Evolutionary conservation across 257 asterid genomes (phyloP), one percentile per base, ranked within the genome.

Genomic region (Jaltomata sinuosa): DNA sequence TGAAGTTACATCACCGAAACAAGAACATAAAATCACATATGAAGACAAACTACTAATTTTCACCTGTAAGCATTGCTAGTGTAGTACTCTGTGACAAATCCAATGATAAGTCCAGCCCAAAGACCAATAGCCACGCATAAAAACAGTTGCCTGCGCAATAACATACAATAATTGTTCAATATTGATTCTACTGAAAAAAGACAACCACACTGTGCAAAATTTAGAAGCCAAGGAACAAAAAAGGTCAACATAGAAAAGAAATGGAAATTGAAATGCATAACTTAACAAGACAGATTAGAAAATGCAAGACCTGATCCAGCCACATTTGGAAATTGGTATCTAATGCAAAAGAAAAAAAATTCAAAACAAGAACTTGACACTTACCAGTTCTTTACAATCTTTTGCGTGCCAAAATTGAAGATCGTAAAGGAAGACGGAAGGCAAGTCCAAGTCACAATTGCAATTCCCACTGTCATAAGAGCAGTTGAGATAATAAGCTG

Each of bases 51-150:
- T 19, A 50, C 57, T 18, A 9, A 49, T 47, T 32, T 34, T 80
- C 83, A 94, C 98, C 98, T 92, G 93, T 95, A 95, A 42, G 80
- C 80, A 22, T 42, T 72, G 80, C 80, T 72, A 40, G 55, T 72
- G n/a, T 72, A 72, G 55, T 72, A 72, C 55, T 72, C 55, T 6
- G 80, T 71, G 80, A 72, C n/a, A 72, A 72, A 72, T 72, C 80
- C 80, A 71, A 71, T 72, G 55, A 40, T 72, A 72, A 72, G 55
- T 42, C 80, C 80, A 72, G 80, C 80, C 98, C 98, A 95, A 45
- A 95, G 97, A 71, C 97, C 97, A 72, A 95, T 97, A 65, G 92
- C 89, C 19, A 95, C 97, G 85, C 98, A 93, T 65, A 95, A 88
- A 87, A 93, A 93, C 49, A 93, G 91, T 86, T 92, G 92, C 98